Evolutionary conservation across 257 asterid species (phyloP).

Genomic region (Jasminum sambac): DNA sequence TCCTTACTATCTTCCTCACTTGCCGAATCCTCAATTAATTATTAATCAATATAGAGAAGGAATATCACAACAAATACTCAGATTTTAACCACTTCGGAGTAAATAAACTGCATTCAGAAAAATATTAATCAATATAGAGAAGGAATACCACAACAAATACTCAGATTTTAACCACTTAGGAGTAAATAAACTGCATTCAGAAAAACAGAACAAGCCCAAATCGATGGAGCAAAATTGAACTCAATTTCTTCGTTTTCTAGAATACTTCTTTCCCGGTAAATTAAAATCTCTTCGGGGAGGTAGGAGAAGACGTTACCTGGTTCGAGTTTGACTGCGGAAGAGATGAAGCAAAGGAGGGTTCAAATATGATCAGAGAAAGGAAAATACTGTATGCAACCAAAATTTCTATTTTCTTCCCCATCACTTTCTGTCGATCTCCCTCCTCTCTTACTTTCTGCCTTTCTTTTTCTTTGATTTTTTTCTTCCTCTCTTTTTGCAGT

Average conservation of each 20-base stretch:
- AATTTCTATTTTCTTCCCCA: constrained; percentile 27
- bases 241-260: constrained; percentile 11
- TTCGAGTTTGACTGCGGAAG: constrained; percentile 21
- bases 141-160: not conserved
- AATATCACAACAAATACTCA: not conserved
- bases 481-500: not conserved
- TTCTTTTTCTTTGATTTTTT: not conserved
- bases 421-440: constrained; percentile 24
- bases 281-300: constrained; percentile 6
- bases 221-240: constrained; percentile 6
- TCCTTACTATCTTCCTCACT: not conserved
- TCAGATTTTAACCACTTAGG: not conserved
- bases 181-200: not conserved
- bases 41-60: not conserved
- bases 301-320: constrained; percentile 25
- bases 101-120: not conserved
- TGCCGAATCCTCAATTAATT: not conserved
- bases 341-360: constrained; percentile 27
- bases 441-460: constrained; percentile 8
- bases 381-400: constrained; percentile 4
- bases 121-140: not conserved
- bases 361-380: constrained; percentile 27
- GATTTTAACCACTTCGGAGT: not conserved
- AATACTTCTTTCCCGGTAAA: constrained; percentile 1
- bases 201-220: constrained; percentile 4